These are phyloP conservation scores for Penicillium dipodomyicola DNA, from an alignment of 495 filamentous ascomycete species.

Conservation along the genomic window DNA sequence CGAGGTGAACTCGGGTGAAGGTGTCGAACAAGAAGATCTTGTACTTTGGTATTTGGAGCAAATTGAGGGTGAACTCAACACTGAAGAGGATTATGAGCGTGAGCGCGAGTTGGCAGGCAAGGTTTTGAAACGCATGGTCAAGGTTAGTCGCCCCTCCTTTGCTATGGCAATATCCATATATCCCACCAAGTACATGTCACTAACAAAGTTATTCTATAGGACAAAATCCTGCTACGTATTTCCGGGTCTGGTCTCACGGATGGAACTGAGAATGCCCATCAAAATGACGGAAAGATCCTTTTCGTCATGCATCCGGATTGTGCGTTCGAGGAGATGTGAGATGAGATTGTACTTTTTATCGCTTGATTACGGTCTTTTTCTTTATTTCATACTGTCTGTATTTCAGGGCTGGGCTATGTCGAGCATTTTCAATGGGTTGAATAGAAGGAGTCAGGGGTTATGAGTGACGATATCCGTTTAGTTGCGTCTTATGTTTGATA, in stretches of 20 bases:
- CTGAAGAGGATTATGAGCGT: conserved; percentile 71
- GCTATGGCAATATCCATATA: neutral
- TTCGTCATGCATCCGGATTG: conserved; percentile 97
- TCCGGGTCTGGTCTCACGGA: conserved; percentile 73
- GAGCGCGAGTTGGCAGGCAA: conserved; percentile 79
- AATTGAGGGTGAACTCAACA: conserved; percentile 78
- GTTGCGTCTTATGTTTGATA: conserved; percentile 15
- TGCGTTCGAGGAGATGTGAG: conserved; percentile 67
- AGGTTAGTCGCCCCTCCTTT: conserved; percentile 56
- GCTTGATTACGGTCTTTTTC: conserved; percentile 8
- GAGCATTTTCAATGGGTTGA: conserved; percentile 31
- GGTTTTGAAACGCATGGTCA: conserved; percentile 94
- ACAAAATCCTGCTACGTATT: conserved; percentile 89
- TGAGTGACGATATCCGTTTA: conserved; percentile 37
- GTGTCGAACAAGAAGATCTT: conserved; percentile 83
- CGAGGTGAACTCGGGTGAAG: conserved; percentile 68
- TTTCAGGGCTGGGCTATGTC: conserved; percentile 18
- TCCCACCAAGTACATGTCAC: neutral
- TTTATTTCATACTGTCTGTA: conserved; percentile 14
- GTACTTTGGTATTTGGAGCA: conserved; percentile 93
- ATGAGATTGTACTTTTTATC: neutral
- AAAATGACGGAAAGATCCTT: conserved; percentile 55
- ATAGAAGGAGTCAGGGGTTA: conserved; percentile 31
- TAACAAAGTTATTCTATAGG: conserved; percentile 50
- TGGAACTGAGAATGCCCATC: conserved; percentile 49